These are phyloP conservation scores for Xerocomus amazonicus DNA, from an alignment of 1,284 basidiomycete species.

Conservation along the genomic window DNA sequence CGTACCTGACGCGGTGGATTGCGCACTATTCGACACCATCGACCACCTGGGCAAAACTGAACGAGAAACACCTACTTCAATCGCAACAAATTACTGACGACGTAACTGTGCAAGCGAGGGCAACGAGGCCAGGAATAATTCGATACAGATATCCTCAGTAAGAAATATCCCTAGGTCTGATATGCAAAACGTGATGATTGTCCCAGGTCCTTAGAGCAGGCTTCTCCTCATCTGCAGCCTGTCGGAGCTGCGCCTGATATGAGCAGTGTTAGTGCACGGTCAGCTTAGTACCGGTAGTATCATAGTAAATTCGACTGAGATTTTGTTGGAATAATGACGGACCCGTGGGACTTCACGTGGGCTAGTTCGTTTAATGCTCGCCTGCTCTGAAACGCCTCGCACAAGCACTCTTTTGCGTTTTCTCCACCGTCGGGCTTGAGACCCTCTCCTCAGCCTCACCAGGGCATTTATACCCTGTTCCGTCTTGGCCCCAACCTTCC, in stretches of 20 bases:
- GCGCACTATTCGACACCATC: slow-evolving; percentile 47
- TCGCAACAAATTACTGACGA: slow-evolving; percentile 45
- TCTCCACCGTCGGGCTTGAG: not conserved
- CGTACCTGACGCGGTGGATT: slow-evolving; percentile 62
- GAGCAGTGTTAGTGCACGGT: slow-evolving; percentile 14
- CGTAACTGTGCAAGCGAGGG: slow-evolving; percentile 44
- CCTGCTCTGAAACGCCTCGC: not conserved
- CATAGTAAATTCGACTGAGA: no score
- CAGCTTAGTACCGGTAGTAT: slow-evolving; percentile 13
- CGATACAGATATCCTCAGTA: slow-evolving; percentile 69
- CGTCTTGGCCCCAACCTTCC: not conserved
- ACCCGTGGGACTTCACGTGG: slow-evolving; percentile 22
- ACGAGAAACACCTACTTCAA: slow-evolving; percentile 53
- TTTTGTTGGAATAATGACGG: slow-evolving; percentile 7
- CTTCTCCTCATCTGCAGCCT: slow-evolving; percentile 31
- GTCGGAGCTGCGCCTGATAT: slow-evolving; percentile 26
- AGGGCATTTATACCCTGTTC: slow-evolving; percentile 12
- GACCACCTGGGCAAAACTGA: slow-evolving; percentile 50
- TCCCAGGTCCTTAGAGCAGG: slow-evolving; percentile 29
- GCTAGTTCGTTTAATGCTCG: slow-evolving; percentile 9
- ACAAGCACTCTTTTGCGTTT: not conserved
- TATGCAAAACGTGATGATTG: slow-evolving; percentile 1
- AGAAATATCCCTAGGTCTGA: slow-evolving; percentile 31
- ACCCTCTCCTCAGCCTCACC: not conserved
- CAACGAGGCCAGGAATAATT: slow-evolving; percentile 51